These are phyloP conservation scores for Ciborinia camelliae DNA, from an alignment of 2,329 filamentous ascomycete species.

Conservation along the genomic window DNA sequence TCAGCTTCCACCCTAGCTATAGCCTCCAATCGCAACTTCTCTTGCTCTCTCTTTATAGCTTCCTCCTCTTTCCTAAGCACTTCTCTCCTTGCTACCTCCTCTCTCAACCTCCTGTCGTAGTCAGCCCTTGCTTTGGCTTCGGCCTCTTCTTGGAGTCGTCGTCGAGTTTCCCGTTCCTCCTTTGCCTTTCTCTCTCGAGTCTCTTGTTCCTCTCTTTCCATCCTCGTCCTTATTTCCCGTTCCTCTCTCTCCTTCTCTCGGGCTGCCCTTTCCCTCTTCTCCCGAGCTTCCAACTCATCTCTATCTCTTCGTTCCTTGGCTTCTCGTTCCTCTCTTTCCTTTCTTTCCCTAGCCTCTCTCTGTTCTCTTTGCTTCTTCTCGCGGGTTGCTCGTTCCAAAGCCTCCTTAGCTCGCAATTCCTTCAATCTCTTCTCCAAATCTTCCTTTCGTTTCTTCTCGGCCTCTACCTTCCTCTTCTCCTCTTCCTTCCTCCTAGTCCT, in stretches of 20 bases:
- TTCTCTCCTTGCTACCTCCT: slow-evolving; percentile 33
- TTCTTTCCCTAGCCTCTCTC: slow-evolving; percentile 54
- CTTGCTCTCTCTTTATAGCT: slow-evolving; percentile 23
- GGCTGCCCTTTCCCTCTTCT: slow-evolving; percentile 44
- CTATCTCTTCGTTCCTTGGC: slow-evolving; percentile 21
- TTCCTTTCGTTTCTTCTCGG: slow-evolving; percentile 57
- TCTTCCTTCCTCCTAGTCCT: slow-evolving; percentile 65
- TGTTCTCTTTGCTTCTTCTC: slow-evolving; percentile 41
- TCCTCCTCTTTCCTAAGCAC: slow-evolving; percentile 13
- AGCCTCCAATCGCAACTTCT: slow-evolving; percentile 32
- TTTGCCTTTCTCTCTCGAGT: slow-evolving; percentile 37
- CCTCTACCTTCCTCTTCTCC: slow-evolving; percentile 59
- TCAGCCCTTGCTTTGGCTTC: slow-evolving; percentile 45
- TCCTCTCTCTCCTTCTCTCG: slow-evolving; percentile 38
- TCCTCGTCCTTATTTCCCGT: slow-evolving; percentile 20
- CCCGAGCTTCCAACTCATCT: slow-evolving; percentile 26
- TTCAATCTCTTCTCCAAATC: slow-evolving; percentile 52
- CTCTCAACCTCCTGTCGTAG: slow-evolving; percentile 40
- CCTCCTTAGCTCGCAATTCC: slow-evolving; percentile 56
- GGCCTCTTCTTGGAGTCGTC: slow-evolving; percentile 47
- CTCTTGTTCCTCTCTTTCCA: slow-evolving; percentile 28
- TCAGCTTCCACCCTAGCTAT: slow-evolving; percentile 27
- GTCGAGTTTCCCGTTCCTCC: slow-evolving; percentile 48
- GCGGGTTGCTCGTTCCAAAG: slow-evolving; percentile 40
- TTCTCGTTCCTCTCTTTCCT: slow-evolving; percentile 41